phyloP scores from a whole-genome alignment of 2,329 filamentous ascomycete species.

The Calonectria pteridis region DNA sequence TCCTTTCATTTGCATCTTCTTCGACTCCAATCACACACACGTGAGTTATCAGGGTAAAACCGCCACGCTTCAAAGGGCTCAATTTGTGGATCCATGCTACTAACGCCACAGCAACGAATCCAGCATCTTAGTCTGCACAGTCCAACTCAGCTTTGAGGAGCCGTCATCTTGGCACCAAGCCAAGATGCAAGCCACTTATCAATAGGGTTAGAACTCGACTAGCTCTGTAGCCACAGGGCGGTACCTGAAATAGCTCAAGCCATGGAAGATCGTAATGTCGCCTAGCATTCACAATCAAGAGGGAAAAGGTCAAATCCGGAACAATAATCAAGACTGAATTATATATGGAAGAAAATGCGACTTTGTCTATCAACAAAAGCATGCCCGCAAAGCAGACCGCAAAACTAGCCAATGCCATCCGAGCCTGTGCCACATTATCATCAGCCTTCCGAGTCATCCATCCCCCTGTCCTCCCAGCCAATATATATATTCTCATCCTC shows the following conservation, averaged over 20 bases:
- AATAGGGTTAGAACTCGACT: not conserved
- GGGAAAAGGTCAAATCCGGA: not conserved
- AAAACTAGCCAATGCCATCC: slow-evolving; percentile 12
- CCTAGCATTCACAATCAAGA: not conserved
- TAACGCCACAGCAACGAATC: not conserved
- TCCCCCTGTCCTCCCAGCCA: not conserved
- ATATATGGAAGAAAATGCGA: not conserved
- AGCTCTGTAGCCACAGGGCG: not conserved
- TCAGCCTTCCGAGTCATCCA: slow-evolving; percentile 13
- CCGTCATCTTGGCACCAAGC: not conserved
- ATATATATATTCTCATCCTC: not conserved
- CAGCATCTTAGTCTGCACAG: not conserved
- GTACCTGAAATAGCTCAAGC: not conserved
- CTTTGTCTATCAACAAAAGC: slow-evolving; percentile 15
- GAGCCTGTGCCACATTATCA: slow-evolving; percentile 25
- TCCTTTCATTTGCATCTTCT: not conserved
- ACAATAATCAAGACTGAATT: not conserved
- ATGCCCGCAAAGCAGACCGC: not conserved
- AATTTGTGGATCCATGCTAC: not conserved
- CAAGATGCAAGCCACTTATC: not conserved
- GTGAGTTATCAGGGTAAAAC: not conserved
- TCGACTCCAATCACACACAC: not conserved
- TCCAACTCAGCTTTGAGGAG: not conserved
- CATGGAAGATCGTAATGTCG: not conserved
- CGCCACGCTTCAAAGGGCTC: not conserved